A percentile compares a stretch with the other conserved stretches of the same genome.
Evolutionary conservation across 2,329 filamentous ascomycete genomes (phyloP).

Genomic region (Aspergillus pseudoglaucus): DNA sequence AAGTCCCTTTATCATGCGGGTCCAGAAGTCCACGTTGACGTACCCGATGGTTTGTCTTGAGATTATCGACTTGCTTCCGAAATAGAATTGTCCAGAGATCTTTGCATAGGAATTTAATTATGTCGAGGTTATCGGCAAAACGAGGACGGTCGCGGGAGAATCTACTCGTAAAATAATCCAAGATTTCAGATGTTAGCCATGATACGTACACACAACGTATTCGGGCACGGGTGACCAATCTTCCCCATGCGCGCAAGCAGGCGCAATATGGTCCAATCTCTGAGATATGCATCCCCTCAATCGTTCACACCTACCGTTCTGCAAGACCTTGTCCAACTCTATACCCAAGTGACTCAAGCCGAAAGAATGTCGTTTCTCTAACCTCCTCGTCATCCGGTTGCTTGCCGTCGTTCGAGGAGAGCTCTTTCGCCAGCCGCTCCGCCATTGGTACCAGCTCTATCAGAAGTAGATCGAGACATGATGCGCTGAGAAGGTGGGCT

Average conservation of each 20-base stretch:
- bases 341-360: conserved; percentile 80
- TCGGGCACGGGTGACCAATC: neutral
- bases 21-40: conserved; percentile 13
- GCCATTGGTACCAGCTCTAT: conserved; percentile 96
- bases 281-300: too few species aligned
- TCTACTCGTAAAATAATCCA: conserved; percentile 12
- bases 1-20: neutral
- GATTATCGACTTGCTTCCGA: conserved; percentile 94
- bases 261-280: neutral
- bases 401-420: conserved; percentile 31
- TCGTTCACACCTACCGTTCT: conserved; percentile 57
- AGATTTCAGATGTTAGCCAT: neutral
- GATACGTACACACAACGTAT: neutral
- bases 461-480: conserved; percentile 86
- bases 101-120: conserved; percentile 98
- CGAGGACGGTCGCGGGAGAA: conserved; percentile 64
- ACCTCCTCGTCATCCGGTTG: conserved; percentile 59
- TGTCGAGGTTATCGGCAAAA: conserved; percentile 85
- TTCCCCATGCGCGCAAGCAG: neutral
- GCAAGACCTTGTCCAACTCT: conserved; percentile 86
- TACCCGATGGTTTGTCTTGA: conserved; percentile 95
- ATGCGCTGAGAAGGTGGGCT: conserved; percentile 70
- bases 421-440: conserved; percentile 72
- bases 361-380: conserved; percentile 75
- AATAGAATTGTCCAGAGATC: conserved; percentile 94